phyloP scores from a whole-genome alignment of 1,284 basidiomycete genomes.

The Paramarasmius palmivorus region DNA sequence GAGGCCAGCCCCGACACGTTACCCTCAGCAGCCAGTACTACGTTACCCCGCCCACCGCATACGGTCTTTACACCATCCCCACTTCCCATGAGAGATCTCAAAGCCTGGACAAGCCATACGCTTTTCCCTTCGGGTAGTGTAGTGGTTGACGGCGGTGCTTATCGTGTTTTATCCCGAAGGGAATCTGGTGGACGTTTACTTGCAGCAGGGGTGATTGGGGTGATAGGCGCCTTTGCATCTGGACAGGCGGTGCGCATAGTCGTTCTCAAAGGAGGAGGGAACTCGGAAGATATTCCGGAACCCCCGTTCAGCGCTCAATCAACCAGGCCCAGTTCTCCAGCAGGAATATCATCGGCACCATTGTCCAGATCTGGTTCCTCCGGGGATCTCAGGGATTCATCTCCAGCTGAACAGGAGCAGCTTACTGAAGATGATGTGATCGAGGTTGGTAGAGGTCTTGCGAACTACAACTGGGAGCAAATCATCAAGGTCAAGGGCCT shows the following conservation, averaged over 20 bases:
- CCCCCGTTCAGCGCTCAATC: slow-evolving; percentile 9
- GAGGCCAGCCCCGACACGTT: slow-evolving; percentile 35
- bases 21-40: slow-evolving; percentile 31
- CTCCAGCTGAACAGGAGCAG: slow-evolving; percentile 29
- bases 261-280: slow-evolving; percentile 41
- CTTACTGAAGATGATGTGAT: slow-evolving; percentile 67
- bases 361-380: slow-evolving; percentile 38
- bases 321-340: slow-evolving; percentile 32
- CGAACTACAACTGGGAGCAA: slow-evolving; percentile 95
- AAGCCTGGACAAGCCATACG: slow-evolving; percentile 95
- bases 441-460: slow-evolving; percentile 92
- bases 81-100: slow-evolving; percentile 74
- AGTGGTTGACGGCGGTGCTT: slow-evolving; percentile 88
- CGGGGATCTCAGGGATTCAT: slow-evolving; percentile 27
- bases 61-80: slow-evolving; percentile 14
- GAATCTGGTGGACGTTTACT: slow-evolving; percentile 91
- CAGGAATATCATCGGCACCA: slow-evolving; percentile 18
- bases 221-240: slow-evolving; percentile 89
- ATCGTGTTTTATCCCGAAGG: slow-evolving; percentile 79
- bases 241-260: slow-evolving; percentile 92
- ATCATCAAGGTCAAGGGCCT: slow-evolving; percentile 87
- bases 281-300: slow-evolving; percentile 19
- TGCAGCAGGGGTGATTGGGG: slow-evolving; percentile 86
- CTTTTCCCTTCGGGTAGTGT: slow-evolving; percentile 87
- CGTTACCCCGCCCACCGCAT: slow-evolving; percentile 16